phyloP scores from a whole-genome alignment of 192 early-diverging fungal species.

The Coemansia sp. region DNA sequence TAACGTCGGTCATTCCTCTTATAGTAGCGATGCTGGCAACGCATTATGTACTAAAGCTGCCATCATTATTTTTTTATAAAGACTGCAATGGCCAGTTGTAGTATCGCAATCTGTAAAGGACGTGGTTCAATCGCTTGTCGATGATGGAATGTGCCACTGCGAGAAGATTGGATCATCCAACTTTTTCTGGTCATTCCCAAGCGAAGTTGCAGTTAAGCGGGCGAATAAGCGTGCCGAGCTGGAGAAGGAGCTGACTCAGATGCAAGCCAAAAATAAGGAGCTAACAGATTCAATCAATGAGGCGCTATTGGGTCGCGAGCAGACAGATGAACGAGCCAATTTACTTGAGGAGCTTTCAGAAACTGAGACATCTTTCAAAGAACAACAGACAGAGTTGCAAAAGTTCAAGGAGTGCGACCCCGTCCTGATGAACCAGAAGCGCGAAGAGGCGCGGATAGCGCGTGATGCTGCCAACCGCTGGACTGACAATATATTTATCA shows the following conservation, averaged over 20 bases:
- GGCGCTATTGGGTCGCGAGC: slow-evolving; percentile 62
- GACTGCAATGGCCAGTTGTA: neutral
- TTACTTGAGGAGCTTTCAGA: slow-evolving; percentile 58
- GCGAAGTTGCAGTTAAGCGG: slow-evolving; percentile 57
- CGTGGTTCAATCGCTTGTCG: slow-evolving; percentile 76
- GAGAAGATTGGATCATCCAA: slow-evolving; percentile 92
- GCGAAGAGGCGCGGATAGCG: slow-evolving; percentile 58
- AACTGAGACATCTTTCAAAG: slow-evolving; percentile 42
- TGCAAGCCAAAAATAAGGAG: slow-evolving; percentile 50
- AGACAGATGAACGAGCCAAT: slow-evolving; percentile 59
- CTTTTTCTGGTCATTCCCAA: slow-evolving; percentile 91
- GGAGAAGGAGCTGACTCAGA: slow-evolving; percentile 51
- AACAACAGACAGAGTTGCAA: slow-evolving; percentile 59
- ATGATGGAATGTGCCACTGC: slow-evolving; percentile 71
- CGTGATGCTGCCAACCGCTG: slow-evolving; percentile 80
- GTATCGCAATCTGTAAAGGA: slow-evolving; percentile 81
- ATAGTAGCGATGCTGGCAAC: neutral
- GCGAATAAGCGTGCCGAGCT: slow-evolving; percentile 56
- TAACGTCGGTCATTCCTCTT: slow-evolving; percentile 9
- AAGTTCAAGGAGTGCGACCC: slow-evolving; percentile 80
- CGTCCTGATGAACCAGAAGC: slow-evolving; percentile 62
- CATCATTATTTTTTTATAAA: too few species aligned
- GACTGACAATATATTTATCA: slow-evolving; percentile 87
- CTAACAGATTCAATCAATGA: slow-evolving; percentile 49
- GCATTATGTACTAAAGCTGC: too few species aligned